These are phyloP conservation scores for Cyclostephanos invisitatus DNA, from an alignment of 108 stramenopile genomes.

Conservation along the genomic window DNA sequence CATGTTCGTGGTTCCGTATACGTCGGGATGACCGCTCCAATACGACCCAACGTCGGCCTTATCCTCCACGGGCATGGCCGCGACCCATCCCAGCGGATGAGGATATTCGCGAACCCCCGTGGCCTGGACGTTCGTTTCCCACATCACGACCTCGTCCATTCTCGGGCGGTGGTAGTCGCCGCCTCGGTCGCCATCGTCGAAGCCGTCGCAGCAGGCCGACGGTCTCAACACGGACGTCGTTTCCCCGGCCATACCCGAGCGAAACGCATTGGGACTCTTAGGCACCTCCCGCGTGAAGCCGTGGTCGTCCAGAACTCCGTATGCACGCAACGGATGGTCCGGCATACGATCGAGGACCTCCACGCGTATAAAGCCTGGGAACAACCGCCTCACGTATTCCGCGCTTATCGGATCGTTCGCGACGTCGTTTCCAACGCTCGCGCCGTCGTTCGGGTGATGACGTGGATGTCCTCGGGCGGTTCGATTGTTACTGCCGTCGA, in stretches of 20 bases:
- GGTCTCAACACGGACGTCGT: background rate
- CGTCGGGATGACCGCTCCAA: constrained; percentile 60
- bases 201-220: background rate
- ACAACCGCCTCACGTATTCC: constrained; percentile 53
- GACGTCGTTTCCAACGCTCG: constrained; percentile 53
- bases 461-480: constrained; percentile 12
- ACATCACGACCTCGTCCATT: constrained; percentile 60
- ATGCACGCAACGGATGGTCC: constrained; percentile 39
- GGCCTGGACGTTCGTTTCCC: constrained; percentile 76
- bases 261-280: constrained; percentile 60
- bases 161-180: constrained; percentile 49
- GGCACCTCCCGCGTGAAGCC: constrained; percentile 55
- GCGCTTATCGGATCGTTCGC: constrained; percentile 54
- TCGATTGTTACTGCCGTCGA: constrained; percentile 22
- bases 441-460: constrained; percentile 13
- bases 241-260: background rate
- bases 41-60: constrained; percentile 59
- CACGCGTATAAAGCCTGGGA: constrained; percentile 73
- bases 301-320: constrained; percentile 31
- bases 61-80: constrained; percentile 49
- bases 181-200: constrained; percentile 15
- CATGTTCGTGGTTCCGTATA: constrained; percentile 35
- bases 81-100: constrained; percentile 44
- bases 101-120: constrained; percentile 63
- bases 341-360: constrained; percentile 53